These are phyloP conservation scores for Linnemannia zychae DNA, from an alignment of 192 early-diverging fungal genomes.

Conservation along the genomic window DNA sequence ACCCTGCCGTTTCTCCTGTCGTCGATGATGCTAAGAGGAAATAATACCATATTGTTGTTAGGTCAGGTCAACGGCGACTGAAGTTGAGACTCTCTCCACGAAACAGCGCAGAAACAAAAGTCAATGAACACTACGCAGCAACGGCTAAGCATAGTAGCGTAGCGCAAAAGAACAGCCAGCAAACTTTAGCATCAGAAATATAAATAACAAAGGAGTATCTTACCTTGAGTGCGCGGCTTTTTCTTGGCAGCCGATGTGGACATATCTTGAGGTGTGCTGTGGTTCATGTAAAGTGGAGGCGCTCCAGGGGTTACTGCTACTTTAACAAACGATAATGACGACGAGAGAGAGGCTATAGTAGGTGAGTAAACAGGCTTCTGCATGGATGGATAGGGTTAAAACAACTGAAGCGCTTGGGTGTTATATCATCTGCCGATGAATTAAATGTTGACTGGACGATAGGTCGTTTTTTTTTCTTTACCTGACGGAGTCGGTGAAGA, in stretches of 20 bases:
- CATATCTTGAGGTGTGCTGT: conserved; percentile 16
- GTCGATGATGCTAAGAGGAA: background rate
- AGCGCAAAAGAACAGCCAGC: too few species aligned
- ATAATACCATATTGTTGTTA: background rate
- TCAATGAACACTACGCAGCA: too few species aligned
- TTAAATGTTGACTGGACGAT: background rate
- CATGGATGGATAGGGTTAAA: background rate
- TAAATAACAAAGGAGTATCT: background rate
- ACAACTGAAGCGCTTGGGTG: background rate
- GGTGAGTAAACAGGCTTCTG: background rate
- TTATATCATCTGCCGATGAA: background rate
- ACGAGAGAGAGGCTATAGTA: background rate
- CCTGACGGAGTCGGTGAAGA: conserved; percentile 6
- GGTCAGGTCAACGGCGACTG: background rate
- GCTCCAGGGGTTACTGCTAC: background rate
- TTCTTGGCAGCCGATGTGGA: conserved; percentile 39
- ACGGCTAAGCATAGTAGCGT: too few species aligned
- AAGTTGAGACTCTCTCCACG: too few species aligned
- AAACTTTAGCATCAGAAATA: background rate
- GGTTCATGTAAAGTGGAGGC: conserved; percentile 6
- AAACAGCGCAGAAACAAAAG: too few species aligned
- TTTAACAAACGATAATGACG: background rate
- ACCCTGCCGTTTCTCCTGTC: background rate
- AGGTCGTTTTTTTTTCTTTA: background rate
- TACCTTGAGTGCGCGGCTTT: conserved; percentile 39